Base-by-base conservation (phyloP, 2,329 filamentous ascomycete species). In the Xylaria hypoxylon region DNA sequence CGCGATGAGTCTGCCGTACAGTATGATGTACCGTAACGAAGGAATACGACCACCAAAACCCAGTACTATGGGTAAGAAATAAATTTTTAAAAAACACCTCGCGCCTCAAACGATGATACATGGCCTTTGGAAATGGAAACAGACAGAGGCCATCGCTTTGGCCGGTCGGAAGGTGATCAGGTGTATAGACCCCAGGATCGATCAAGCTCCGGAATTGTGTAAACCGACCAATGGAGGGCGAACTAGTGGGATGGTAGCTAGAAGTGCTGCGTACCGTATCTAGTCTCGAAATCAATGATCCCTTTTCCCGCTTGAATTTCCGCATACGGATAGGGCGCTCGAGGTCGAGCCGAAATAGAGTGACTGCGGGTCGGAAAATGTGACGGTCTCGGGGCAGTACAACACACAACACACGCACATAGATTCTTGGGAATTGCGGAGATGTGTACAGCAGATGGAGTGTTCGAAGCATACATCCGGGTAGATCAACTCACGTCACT, bases 321-420 rank as follows among this genome's bases (percentile, higher is more conserved):
- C 35, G 10, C 26, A 58, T 63, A 38, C 24, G 56, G 66, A 57
- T 50, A 50, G 31, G 58, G 26, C 38, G 31, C 51, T 63, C 33
- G 33, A 56, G 33, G 5, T 63, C 53, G 56, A 62, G 62, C 57
- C 59, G 57, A 60, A 51, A 55, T 44, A 53, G 40, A 58, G 40
- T 44, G 58, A 15, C 38, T 48, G 47, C 55, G 61, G 65, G 51
- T 60, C 65, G 59, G 48, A 10, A 38, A 38, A 15, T 42, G 55
- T 35, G 53, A 56, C 38, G 52, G 47, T 47, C 26, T 62, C 17
- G 40, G 51, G 60, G 40, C 59, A 45, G 56, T 50, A 63, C 59
- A 66, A 15, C 35, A 33, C 33, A 50, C 24, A 8, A n/a, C 44
- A 50, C 17, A 57, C 51, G 24, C 44, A 47, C 22, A 15, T 45